A percentile compares a stretch with the other conserved stretches of the same genome.
phyloP scores from a whole-genome alignment of 2,329 filamentous ascomycete genomes.

The Didymella keratinophila region DNA sequence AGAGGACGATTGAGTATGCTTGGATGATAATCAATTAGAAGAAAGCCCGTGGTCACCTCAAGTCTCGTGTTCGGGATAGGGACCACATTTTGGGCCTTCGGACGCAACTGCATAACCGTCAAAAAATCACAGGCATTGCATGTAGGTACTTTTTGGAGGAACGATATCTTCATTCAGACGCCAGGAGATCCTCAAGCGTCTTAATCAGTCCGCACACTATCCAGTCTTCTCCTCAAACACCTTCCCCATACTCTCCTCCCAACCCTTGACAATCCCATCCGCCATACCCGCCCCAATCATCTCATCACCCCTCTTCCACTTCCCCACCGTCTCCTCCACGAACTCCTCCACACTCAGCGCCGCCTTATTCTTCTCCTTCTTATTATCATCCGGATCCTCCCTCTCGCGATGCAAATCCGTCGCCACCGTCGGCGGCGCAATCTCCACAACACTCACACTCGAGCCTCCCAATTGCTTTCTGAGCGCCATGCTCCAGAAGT shows the following conservation, averaged over 20 bases:
- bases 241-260: constrained; percentile 53
- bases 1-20: no score
- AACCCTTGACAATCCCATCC: constrained; percentile 53
- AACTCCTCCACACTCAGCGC: constrained; percentile 63
- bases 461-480: constrained; percentile 58
- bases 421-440: constrained; percentile 63
- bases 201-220: neutral
- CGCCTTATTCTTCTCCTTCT: constrained; percentile 64
- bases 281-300: constrained; percentile 59
- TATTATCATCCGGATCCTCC: constrained; percentile 65
- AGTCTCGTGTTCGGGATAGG: neutral
- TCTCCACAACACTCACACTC: constrained; percentile 61
- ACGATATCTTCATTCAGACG: neutral
- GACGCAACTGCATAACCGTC: neutral
- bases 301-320: constrained; percentile 58
- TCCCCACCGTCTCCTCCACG: constrained; percentile 57
- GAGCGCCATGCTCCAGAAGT: constrained; percentile 65
- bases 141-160: neutral
- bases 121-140: neutral
- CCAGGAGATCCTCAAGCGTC: neutral
- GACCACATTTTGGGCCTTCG: neutral
- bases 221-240: constrained; percentile 37
- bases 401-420: constrained; percentile 66
- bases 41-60: neutral
- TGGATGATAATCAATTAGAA: neutral